Evolutionary conservation across 805 yeast genomes (phyloP).

Genomic region (Candida wancherniae): DNA sequence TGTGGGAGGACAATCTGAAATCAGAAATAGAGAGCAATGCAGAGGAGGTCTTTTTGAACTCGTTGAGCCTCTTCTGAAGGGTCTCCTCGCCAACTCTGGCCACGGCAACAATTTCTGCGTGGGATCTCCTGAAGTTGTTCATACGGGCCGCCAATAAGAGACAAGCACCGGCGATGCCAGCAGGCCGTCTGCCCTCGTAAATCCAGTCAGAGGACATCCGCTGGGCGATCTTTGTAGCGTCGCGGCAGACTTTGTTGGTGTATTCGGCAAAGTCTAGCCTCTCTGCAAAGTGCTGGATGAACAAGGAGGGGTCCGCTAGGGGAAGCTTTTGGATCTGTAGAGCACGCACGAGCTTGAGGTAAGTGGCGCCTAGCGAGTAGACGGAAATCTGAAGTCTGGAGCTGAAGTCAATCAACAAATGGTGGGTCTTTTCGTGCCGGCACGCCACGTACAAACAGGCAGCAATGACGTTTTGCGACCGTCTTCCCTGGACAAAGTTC

Average conservation of each 20-base stretch:
- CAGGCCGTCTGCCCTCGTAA: slow-evolving; percentile 94
- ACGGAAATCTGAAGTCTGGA: slow-evolving; percentile 87
- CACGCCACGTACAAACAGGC: slow-evolving; percentile 95
- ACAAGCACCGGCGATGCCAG: slow-evolving; percentile 98
- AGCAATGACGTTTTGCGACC: slow-evolving; percentile 92
- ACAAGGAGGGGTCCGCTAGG: slow-evolving; percentile 88
- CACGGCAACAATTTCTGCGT: slow-evolving; percentile 89
- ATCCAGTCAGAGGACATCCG: slow-evolving; percentile 96
- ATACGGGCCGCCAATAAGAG: slow-evolving; percentile 88
- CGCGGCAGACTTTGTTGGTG: slow-evolving; percentile 70
- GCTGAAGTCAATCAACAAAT: slow-evolving; percentile 93
- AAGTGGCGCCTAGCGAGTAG: slow-evolving; percentile 93
- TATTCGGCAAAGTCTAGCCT: slow-evolving; percentile 75
- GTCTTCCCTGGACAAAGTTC: slow-evolving; percentile 94
- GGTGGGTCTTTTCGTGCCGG: slow-evolving; percentile 84
- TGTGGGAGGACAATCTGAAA: slow-evolving; percentile 52
- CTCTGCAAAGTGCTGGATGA: slow-evolving; percentile 91
- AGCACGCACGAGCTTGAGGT: slow-evolving; percentile 84
- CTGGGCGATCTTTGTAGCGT: slow-evolving; percentile 81
- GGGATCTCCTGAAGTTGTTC: slow-evolving; percentile 91
- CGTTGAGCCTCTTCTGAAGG: slow-evolving; percentile 82
- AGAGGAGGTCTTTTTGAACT: slow-evolving; percentile 73
- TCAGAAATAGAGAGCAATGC: slow-evolving; percentile 68
- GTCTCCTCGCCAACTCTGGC: slow-evolving; percentile 96
- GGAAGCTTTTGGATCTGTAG: slow-evolving; percentile 76